Conservation (phyloP, 306 rosid genomes). For the Ziziphus jujuba region DNA sequence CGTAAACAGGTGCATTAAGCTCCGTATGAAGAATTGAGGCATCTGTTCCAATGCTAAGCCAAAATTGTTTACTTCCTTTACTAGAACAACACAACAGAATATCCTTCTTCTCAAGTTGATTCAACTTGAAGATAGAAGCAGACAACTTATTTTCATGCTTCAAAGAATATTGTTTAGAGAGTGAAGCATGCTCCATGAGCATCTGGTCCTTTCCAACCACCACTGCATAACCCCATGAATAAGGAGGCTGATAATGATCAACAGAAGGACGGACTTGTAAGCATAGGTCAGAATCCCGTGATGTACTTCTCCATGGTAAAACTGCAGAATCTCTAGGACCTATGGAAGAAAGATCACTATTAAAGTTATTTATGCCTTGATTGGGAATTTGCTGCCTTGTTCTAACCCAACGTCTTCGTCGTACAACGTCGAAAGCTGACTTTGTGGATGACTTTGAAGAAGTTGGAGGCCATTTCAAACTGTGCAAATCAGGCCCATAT, state of each 20-base stretch:
- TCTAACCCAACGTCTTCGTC: constrained; percentile 76
- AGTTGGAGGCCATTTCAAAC: constrained; percentile 65
- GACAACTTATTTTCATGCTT: constrained; percentile 44
- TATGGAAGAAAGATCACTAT: constrained; percentile 44
- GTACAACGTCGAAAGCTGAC: constrained; percentile 61
- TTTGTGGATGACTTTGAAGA: constrained; percentile 57
- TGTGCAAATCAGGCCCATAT: constrained; percentile 56
- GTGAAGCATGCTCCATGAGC: constrained; percentile 55
- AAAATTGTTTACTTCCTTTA: constrained; percentile 58
- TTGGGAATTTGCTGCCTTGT: constrained; percentile 45
- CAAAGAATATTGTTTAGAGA: constrained; percentile 39
- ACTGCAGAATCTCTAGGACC: constrained; percentile 65
- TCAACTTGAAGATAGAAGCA: constrained; percentile 62
- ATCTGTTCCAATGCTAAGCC: constrained; percentile 89
- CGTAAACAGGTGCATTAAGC: constrained; percentile 86
- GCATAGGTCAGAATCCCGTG: constrained; percentile 64
- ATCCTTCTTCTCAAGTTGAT: constrained; percentile 92
- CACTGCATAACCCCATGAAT: constrained; percentile 68
- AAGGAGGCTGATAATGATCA: constrained; percentile 49
- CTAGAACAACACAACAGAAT: constrained; percentile 68
- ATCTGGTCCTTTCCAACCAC: constrained; percentile 74
- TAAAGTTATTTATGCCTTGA: constrained; percentile 34
- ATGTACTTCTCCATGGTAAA: constrained; percentile 85
- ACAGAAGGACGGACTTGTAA: constrained; percentile 70
- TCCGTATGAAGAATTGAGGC: constrained; percentile 95